These are phyloP conservation scores for Aspergillus uvarum DNA, from an alignment of 2,329 filamentous ascomycete genomes.

Conservation along the genomic window DNA sequence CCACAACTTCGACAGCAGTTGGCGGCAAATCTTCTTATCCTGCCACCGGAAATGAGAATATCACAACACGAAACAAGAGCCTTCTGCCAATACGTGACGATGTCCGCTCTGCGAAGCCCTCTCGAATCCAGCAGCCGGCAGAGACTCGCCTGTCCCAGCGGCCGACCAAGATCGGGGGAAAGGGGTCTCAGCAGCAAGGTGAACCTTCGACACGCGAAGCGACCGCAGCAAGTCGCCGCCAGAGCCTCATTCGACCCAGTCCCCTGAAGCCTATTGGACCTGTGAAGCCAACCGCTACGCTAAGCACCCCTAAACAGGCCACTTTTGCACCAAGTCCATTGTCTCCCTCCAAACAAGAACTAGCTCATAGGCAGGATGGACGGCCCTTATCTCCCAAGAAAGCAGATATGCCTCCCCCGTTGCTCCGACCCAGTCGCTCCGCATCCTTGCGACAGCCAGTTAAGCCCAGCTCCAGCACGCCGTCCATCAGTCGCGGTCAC, in stretches of 20 bases:
- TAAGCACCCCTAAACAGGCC: slow-evolving; percentile 22
- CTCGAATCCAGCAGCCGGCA: slow-evolving; percentile 21
- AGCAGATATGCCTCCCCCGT: slow-evolving; percentile 35
- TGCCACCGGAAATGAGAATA: slow-evolving; percentile 21
- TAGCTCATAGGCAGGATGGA: slow-evolving; percentile 12
- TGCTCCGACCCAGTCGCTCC: slow-evolving; percentile 34
- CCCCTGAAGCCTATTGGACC: slow-evolving; percentile 21
- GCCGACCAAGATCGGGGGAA: slow-evolving; percentile 14
- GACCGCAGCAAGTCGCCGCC: slow-evolving; percentile 24
- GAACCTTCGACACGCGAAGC: slow-evolving; percentile 4
- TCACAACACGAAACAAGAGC: slow-evolving; percentile 28
- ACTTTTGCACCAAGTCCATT: slow-evolving; percentile 18
- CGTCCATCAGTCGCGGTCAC: slow-evolving; percentile 28
- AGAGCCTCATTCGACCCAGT: slow-evolving; percentile 32
- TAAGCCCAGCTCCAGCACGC: slow-evolving; percentile 17
- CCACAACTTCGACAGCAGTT: slow-evolving; percentile 13
- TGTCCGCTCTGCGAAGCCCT: slow-evolving; percentile 13
- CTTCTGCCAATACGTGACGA: slow-evolving; percentile 27
- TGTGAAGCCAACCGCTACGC: slow-evolving; percentile 15
- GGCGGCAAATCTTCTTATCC: slow-evolving; percentile 8
- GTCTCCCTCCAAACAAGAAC: slow-evolving; percentile 23
- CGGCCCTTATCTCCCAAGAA: slow-evolving; percentile 29
- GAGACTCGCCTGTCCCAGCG: slow-evolving; percentile 22
- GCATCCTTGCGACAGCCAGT: slow-evolving; percentile 39
- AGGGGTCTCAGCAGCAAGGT: slow-evolving; percentile 15